Base-by-base conservation (phyloP, 345 rosid species). In the Gossypium turneri region DNA sequence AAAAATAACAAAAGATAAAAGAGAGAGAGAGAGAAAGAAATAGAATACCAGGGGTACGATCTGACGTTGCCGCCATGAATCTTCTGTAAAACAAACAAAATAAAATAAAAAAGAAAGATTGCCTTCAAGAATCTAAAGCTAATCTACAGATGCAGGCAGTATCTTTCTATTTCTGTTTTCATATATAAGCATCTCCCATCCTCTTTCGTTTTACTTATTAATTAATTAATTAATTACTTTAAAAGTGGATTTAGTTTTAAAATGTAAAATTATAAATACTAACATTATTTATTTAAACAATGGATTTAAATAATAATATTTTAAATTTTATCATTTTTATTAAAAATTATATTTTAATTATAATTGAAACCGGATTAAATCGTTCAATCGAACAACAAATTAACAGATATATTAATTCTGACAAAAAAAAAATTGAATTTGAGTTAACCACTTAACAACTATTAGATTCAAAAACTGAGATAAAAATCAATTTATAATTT, bases 51-150 rank as follows among this genome's bases (percentile, higher is more conserved):
- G 86, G 56, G 73, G 84, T 76, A 84, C 79, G 90, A 89, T 87
- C 90, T 80, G 88, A 76, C 75, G 87, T 87, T 85, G 90, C 88
- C 86, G 93, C 89, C 93, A 89, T 87, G 88, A 87, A 79, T 79
- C 82, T 80, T 84, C 71, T 20, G 12, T 2, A 67, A 67, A 65
- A 65, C 52, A 65, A 65, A 67, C 17, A 67, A 47, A 4, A 47
- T 45, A 12, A 12, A 75, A 81, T 71, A 73, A 78, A 78, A 80
- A 55, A 71, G 69, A 77, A 77, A 80, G 78, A 84, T 83, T 79
- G 76, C 75, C 75, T 81, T 78, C 75, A 79, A 72, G 78, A 78
- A 80, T 83, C 81, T 77, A 70, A 78, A 80, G 75, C 81, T 77
- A 76, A 34, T 60, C 72, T 63, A 68, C 72, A 53, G 78, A 38